These are phyloP conservation scores for Leishmania mexicana DNA, from an alignment of 208 protist species.

Conservation along the genomic window DNA sequence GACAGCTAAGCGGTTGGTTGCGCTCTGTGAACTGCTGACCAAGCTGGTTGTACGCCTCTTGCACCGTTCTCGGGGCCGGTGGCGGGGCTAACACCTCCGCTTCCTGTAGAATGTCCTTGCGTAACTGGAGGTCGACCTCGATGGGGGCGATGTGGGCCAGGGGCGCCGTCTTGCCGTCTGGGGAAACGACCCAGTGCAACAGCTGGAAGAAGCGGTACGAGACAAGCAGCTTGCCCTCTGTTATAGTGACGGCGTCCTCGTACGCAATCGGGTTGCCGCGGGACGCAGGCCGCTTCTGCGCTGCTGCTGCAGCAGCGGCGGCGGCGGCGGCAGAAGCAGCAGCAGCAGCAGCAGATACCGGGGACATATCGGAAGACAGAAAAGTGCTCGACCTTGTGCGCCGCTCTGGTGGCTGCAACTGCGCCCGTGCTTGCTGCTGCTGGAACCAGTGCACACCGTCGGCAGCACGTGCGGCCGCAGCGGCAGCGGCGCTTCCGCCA, in stretches of 20 bases:
- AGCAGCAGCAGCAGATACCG: slow-evolving; percentile 1
- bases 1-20: slow-evolving; percentile 78
- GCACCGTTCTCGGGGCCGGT: slow-evolving; percentile 42
- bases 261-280: slow-evolving; percentile 25
- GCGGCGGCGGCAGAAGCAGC: background rate
- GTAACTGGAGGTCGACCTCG: slow-evolving; percentile 57
- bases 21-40: slow-evolving; percentile 78
- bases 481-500: background rate
- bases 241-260: slow-evolving; percentile 51
- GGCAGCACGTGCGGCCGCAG: background rate
- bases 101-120: slow-evolving; percentile 85
- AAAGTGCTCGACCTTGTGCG: background rate
- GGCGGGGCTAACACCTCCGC: slow-evolving; percentile 67
- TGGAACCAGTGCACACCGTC: slow-evolving; percentile 26
- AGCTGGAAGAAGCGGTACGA: slow-evolving; percentile 65
- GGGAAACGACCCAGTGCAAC: slow-evolving; percentile 42
- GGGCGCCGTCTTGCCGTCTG: slow-evolving; percentile 5
- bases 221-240: slow-evolving; percentile 61
- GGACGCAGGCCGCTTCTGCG: background rate
- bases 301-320: background rate
- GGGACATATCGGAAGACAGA: background rate
- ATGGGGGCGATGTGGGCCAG: slow-evolving; percentile 53
- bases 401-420: slow-evolving; percentile 2
- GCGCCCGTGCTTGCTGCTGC: slow-evolving; percentile 7
- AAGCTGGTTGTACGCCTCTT: slow-evolving; percentile 57